These are phyloP conservation scores for Phaffomyces opuntiae DNA, from an alignment of 805 yeast species.

Conservation along the genomic window DNA sequence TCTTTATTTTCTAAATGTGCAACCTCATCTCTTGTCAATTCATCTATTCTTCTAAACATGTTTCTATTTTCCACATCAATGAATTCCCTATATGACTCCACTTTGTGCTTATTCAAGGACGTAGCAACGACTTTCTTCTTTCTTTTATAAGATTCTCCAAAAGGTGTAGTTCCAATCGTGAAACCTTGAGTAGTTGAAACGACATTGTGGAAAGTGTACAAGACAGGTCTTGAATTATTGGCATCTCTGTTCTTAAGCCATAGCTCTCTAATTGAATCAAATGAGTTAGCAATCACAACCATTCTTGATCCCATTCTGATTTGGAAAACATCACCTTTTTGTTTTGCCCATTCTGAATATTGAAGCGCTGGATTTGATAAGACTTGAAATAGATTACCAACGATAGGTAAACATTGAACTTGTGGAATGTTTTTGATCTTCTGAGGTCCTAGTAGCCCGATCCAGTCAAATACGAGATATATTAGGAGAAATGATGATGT, in stretches of 20 bases:
- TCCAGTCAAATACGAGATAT: conserved; percentile 13
- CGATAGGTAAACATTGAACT: conserved; percentile 42
- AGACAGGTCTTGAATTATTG: conserved; percentile 59
- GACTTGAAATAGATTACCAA: conserved; percentile 44
- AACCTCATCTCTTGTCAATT: conserved; percentile 7
- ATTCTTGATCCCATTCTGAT: conserved; percentile 50
- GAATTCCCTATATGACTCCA: conserved; percentile 25
- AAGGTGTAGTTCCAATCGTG: conserved; percentile 63
- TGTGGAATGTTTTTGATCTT: conserved; percentile 32
- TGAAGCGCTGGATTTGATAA: conserved; percentile 41
- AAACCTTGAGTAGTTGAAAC: conserved; percentile 48
- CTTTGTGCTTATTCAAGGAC: conserved; percentile 32
- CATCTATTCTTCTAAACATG: conserved; percentile 19
- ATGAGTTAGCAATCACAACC: conserved; percentile 64
- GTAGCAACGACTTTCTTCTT: conserved; percentile 43
- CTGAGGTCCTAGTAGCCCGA: conserved; percentile 23
- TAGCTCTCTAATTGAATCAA: conserved; percentile 41
- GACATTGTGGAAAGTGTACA: conserved; percentile 61
- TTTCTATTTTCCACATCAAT: conserved; percentile 34
- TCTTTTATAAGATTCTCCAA: conserved; percentile 37
- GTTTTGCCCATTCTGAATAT: conserved; percentile 38
- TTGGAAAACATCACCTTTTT: conserved; percentile 45
- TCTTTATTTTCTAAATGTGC: conserved; percentile 24
- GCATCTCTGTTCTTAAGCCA: conserved; percentile 47
- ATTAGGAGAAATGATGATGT: background rate